Evolutionary conservation across 345 rosid genomes (phyloP).

Genomic region (Salix brachista): DNA sequence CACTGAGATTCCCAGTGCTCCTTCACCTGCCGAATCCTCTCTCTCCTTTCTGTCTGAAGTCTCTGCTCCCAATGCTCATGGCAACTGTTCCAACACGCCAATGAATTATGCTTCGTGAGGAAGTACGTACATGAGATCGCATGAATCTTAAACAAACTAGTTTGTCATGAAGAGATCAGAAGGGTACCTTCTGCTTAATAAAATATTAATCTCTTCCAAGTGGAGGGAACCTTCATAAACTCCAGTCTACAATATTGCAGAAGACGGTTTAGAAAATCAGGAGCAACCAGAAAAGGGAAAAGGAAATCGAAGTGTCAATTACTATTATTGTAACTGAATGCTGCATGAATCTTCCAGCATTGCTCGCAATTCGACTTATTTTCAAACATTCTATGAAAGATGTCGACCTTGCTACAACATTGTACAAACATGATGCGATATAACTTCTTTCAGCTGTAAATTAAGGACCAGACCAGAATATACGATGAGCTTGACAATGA

Average conservation of each 20-base stretch:
- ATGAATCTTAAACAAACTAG: background rate
- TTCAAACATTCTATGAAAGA: background rate
- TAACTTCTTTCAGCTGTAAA: background rate
- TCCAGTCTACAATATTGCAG: slow-evolving; percentile 34
- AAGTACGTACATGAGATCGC: background rate
- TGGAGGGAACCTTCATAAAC: slow-evolving; percentile 69
- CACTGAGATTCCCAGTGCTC: slow-evolving; percentile 85
- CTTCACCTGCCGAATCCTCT: slow-evolving; percentile 66
- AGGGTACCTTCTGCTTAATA: slow-evolving; percentile 63
- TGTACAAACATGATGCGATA: background rate
- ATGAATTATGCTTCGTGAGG: background rate
- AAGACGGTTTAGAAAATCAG: background rate
- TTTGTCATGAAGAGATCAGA: background rate
- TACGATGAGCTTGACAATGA: background rate
- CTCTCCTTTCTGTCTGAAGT: slow-evolving; percentile 57
- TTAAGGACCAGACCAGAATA: background rate
- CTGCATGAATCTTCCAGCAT: background rate
- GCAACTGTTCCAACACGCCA: slow-evolving; percentile 47
- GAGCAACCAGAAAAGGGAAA: background rate
- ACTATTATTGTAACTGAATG: background rate
- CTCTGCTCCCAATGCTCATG: slow-evolving; percentile 68
- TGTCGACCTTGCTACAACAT: background rate
- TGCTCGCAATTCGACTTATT: background rate
- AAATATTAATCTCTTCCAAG: slow-evolving; percentile 74
- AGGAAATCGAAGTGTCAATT: background rate